Evolutionary conservation across 2,329 filamentous ascomycete genomes (phyloP).

Genomic region (Trichoderma guizhouense): DNA sequence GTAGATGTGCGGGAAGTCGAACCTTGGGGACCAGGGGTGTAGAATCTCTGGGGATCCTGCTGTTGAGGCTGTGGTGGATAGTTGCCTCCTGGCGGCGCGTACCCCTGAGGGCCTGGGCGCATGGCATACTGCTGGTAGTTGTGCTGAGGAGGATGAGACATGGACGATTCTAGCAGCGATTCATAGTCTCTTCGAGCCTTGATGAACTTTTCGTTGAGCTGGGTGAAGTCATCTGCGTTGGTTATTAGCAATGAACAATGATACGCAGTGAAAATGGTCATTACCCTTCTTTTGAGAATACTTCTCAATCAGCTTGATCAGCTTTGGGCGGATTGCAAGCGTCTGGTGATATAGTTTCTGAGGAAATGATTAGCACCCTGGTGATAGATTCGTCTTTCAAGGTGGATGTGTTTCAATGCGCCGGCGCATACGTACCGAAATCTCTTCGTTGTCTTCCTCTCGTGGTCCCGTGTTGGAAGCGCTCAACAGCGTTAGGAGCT

Average conservation of each 20-base stretch:
- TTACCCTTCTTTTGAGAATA: slow-evolving; percentile 98
- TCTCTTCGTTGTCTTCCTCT: slow-evolving; percentile 94
- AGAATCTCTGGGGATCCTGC: slow-evolving; percentile 66
- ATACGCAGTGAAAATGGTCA: background rate
- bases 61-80: slow-evolving; percentile 37
- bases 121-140: slow-evolving; percentile 68
- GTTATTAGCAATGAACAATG: background rate
- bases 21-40: slow-evolving; percentile 43
- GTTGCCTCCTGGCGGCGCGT: slow-evolving; percentile 32
- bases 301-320: slow-evolving; percentile 97
- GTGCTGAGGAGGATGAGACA: slow-evolving; percentile 85
- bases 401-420: background rate
- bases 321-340: slow-evolving; percentile 86
- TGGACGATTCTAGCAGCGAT: slow-evolving; percentile 89
- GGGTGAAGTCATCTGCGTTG: slow-evolving; percentile 84
- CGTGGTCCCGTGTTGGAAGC: slow-evolving; percentile 76
- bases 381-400: background rate
- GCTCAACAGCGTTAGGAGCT: slow-evolving; percentile 82
- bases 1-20: background rate
- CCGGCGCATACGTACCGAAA: slow-evolving; percentile 58
- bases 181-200: slow-evolving; percentile 97
- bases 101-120: slow-evolving; percentile 48
- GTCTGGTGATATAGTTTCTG: slow-evolving; percentile 87
- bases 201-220: slow-evolving; percentile 99
- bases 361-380: slow-evolving; percentile 27